Conservation (phyloP, 805 yeast genomes). For the Pichia nakasei region DNA sequence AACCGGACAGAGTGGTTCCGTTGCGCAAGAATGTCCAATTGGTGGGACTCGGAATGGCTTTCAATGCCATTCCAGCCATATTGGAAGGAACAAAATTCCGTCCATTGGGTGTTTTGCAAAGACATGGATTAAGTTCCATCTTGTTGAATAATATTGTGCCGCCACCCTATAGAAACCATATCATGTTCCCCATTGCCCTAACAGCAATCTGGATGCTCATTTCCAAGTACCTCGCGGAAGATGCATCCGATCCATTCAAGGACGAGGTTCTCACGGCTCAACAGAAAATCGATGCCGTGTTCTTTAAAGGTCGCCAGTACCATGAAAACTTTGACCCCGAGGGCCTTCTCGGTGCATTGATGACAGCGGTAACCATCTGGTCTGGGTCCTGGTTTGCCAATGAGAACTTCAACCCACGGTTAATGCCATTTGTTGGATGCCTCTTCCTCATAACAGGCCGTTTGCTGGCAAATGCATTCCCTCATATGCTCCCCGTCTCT, state of each 20-base stretch:
- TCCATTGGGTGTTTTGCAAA: constrained; percentile 15
- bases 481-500: constrained; percentile 25
- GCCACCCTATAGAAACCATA: not conserved
- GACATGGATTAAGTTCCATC: constrained; percentile 16
- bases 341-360: constrained; percentile 28
- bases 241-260: constrained; percentile 20
- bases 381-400: constrained; percentile 25
- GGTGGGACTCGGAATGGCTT: constrained; percentile 14
- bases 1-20: constrained; percentile 6
- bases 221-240: constrained; percentile 18
- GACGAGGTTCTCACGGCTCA: constrained; percentile 23
- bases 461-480: constrained; percentile 20
- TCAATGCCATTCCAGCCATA: constrained; percentile 12
- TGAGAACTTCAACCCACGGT: constrained; percentile 14
- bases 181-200: constrained; percentile 8
- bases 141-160: constrained; percentile 9
- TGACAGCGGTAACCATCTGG: constrained; percentile 29
- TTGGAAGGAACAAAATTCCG: constrained; percentile 11
- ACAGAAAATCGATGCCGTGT: constrained; percentile 20
- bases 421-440: constrained; percentile 12
- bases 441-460: constrained; percentile 16
- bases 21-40: constrained; percentile 10
- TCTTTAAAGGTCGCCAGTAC: constrained; percentile 19
- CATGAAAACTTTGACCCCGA: constrained; percentile 27
- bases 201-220: constrained; percentile 22